Conservation (phyloP, 805 yeast genomes). For the Kuraishia borneana region DNA sequence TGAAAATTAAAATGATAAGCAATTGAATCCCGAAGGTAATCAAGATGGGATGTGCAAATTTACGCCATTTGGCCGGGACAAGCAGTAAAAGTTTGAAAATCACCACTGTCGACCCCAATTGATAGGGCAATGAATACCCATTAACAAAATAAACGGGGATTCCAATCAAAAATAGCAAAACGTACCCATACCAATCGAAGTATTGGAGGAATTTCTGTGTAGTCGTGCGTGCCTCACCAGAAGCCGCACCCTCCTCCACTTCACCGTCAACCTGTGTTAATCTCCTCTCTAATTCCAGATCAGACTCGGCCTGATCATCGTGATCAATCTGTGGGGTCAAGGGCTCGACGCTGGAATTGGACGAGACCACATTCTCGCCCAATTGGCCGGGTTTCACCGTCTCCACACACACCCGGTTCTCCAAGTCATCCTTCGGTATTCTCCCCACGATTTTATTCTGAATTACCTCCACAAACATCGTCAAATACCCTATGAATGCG, state of each 20-base stretch:
- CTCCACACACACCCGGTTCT: slow-evolving; percentile 8
- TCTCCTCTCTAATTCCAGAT: not conserved
- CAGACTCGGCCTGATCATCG: not conserved
- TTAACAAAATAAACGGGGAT: slow-evolving; percentile 49
- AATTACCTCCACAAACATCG: slow-evolving; percentile 27
- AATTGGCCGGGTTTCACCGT: not conserved
- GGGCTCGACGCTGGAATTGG: not conserved
- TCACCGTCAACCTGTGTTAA: slow-evolving; percentile 1
- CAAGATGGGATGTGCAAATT: slow-evolving; percentile 60
- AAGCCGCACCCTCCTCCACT: slow-evolving; percentile 6
- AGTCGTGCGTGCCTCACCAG: not conserved
- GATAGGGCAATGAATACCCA: slow-evolving; percentile 50
- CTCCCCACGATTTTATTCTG: not conserved
- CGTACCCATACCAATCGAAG: slow-evolving; percentile 44
- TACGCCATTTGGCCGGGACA: slow-evolving; percentile 34
- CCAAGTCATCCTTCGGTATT: slow-evolving; percentile 4
- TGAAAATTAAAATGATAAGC: slow-evolving; percentile 49
- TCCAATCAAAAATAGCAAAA: slow-evolving; percentile 37
- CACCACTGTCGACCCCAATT: slow-evolving; percentile 47
- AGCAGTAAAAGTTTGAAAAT: slow-evolving; percentile 37
- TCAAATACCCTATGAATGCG: slow-evolving; percentile 36
- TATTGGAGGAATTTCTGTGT: not conserved
- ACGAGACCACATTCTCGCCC: too few relatives aligned
- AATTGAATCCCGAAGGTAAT: slow-evolving; percentile 55
- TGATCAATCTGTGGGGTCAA: not conserved